These are phyloP conservation scores for Nakaseomyces bracarensis DNA, from an alignment of 1,139 yeast species.

Conservation along the genomic window DNA sequence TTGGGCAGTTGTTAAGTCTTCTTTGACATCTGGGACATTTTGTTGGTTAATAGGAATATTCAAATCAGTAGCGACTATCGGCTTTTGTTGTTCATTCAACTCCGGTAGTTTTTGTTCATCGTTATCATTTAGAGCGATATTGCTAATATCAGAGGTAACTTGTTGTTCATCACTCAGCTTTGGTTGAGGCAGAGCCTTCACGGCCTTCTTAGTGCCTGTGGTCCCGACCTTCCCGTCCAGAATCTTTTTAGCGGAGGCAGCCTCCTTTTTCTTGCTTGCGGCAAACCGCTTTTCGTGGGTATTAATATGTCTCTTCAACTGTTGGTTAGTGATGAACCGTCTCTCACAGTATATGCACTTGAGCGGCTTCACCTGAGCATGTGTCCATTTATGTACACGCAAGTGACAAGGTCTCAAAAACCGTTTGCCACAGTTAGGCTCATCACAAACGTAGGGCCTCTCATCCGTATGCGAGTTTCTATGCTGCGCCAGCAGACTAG, in stretches of 20 bases:
- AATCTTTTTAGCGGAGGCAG: background rate
- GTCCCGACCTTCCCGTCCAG: background rate
- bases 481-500: slow-evolving; percentile 51
- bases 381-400: slow-evolving; percentile 61
- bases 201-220: background rate
- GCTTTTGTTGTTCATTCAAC: background rate
- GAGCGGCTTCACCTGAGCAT: slow-evolving; percentile 56
- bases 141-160: slow-evolving; percentile 1
- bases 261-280: slow-evolving; percentile 7
- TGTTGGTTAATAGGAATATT: too few species aligned
- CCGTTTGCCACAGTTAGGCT: slow-evolving; percentile 58
- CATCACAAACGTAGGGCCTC: slow-evolving; percentile 68
- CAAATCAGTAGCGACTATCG: too few species aligned
- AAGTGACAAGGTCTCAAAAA: slow-evolving; percentile 60
- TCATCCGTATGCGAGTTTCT: slow-evolving; percentile 73
- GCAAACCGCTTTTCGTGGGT: slow-evolving; percentile 35
- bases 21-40: too few species aligned
- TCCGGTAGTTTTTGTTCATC: background rate
- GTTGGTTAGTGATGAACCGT: slow-evolving; percentile 61
- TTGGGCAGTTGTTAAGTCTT: too few species aligned
- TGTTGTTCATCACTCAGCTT: background rate
- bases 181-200: background rate
- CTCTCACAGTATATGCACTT: slow-evolving; percentile 53
- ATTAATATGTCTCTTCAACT: slow-evolving; percentile 71
- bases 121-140: slow-evolving; percentile 1